phyloP scores from a whole-genome alignment of 257 asterid species.

The Parsonsia alboflavescens region DNA sequence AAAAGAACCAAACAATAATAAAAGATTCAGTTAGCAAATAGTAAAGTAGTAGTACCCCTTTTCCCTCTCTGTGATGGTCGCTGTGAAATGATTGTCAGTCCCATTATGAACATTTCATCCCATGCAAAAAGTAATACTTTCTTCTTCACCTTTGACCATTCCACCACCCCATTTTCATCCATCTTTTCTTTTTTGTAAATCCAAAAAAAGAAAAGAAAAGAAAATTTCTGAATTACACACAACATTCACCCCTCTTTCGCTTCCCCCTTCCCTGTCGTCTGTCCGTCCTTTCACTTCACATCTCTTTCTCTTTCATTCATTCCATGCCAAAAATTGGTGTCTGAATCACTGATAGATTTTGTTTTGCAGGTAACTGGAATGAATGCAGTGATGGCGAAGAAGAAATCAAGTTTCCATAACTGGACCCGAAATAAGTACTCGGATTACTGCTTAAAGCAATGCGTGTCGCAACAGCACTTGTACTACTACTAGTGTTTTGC shows the following conservation, averaged over 20 bases:
- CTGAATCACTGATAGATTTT: conserved; percentile 35
- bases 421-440: conserved; percentile 22
- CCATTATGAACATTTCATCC: conserved; percentile 31
- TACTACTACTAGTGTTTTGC: conserved; percentile 13
- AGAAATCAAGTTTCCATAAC: conserved; percentile 36
- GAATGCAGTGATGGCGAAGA: conserved; percentile 30
- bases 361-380: conserved; percentile 35
- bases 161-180: conserved; percentile 24
- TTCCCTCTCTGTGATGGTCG: not conserved
- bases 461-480: conserved; percentile 11
- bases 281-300: not conserved
- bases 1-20: conserved; percentile 3
- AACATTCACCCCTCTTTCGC: conserved; percentile 16
- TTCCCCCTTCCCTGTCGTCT: not conserved
- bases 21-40: not conserved
- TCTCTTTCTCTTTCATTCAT: conserved; percentile 16
- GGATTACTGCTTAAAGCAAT: conserved; percentile 21
- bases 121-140: conserved; percentile 27
- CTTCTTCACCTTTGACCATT: conserved; percentile 42
- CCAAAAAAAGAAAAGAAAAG: no score
- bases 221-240: not conserved
- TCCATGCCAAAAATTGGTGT: conserved; percentile 48
- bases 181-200: no score
- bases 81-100: conserved; percentile 42
- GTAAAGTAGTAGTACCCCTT: not conserved